Evolutionary conservation across 1,139 yeast species (phyloP).

Genomic region (Fermentozyma sake): DNA sequence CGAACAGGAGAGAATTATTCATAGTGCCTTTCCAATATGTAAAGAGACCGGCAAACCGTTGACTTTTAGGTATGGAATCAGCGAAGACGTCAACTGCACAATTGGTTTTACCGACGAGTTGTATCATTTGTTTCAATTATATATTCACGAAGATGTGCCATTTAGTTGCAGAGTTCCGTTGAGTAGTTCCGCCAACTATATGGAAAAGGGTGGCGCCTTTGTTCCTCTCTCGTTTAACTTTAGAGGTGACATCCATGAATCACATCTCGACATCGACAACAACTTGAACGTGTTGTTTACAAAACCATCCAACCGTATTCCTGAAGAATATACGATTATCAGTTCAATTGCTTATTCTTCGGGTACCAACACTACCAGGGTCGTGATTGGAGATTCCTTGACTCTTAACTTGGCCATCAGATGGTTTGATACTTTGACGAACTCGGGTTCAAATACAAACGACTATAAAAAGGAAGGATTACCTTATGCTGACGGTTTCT

Average conservation of each 20-base stretch:
- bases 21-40: slow-evolving; percentile 58
- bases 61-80: slow-evolving; percentile 46
- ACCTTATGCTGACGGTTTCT: slow-evolving; percentile 42
- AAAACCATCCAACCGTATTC: slow-evolving; percentile 25
- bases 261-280: slow-evolving; percentile 67
- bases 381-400: slow-evolving; percentile 62
- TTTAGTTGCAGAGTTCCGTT: slow-evolving; percentile 63
- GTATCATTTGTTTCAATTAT: slow-evolving; percentile 69
- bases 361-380: slow-evolving; percentile 57
- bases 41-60: slow-evolving; percentile 61
- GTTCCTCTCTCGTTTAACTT: slow-evolving; percentile 63
- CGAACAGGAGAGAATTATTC: slow-evolving; percentile 52
- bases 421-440: slow-evolving; percentile 44
- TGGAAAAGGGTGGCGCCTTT: slow-evolving; percentile 47
- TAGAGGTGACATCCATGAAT: slow-evolving; percentile 64
- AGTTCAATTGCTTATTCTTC: slow-evolving; percentile 60
- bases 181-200: slow-evolving; percentile 36
- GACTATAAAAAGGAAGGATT: slow-evolving; percentile 14
- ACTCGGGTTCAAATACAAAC: slow-evolving; percentile 14
- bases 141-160: slow-evolving; percentile 75
- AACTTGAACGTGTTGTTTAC: slow-evolving; percentile 52
- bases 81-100: slow-evolving; percentile 58
- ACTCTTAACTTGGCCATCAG: slow-evolving; percentile 55
- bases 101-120: slow-evolving; percentile 60
- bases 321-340: slow-evolving; percentile 39